Evolutionary conservation across 768 basidiomycete genomes (phyloP), one percentile per base, ranked within the genome.

Genomic region (Hirschioporus abietinus): DNA sequence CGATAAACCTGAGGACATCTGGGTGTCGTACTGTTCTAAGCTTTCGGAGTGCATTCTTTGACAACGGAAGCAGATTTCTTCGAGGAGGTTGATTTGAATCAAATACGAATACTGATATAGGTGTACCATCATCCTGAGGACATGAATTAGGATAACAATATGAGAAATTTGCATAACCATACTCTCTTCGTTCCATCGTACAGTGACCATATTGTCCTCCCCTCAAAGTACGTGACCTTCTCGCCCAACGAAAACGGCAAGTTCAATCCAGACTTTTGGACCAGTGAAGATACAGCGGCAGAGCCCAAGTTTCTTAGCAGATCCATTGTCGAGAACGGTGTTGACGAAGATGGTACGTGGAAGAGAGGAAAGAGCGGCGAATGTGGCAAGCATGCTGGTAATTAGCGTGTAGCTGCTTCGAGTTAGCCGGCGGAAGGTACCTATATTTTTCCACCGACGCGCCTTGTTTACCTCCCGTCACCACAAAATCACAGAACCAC

Each of bases 1-100:
- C 97, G 80, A 99, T 86, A 78, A 96, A 98, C 74, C 92, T 96
- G 71, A 99, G 86, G 1, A 99, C 87, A 76, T 99, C 95, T 0
- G 97, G 97, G 82, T 99, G 97, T 36, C 97, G 87, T 9, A 90
- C 92, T 2, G 92, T 91, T 58, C 96, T 86, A 17, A 99, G 81
- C 75, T 96, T 99, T 66, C 91, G 88, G 61, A 98, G 79, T 0
- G 95, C 87, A 77, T 99, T 99, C 73, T 88, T 88, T 2, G 96
- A 96, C 20, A 98, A 83, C 0, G 88, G 86, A 64, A 92, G 79
- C 10, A 86, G 78, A 35, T 86, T 83, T 71, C 84, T 85, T 74
- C 81, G 85, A 63, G 79, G 74, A 12, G 83, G 77, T 57, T 90
- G 84, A 70, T 84, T 86, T 59, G 88, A 83, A 73, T 96, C 93